phyloP scores from a whole-genome alignment of 1,284 basidiomycete species.

The Marasmius fiardii region DNA sequence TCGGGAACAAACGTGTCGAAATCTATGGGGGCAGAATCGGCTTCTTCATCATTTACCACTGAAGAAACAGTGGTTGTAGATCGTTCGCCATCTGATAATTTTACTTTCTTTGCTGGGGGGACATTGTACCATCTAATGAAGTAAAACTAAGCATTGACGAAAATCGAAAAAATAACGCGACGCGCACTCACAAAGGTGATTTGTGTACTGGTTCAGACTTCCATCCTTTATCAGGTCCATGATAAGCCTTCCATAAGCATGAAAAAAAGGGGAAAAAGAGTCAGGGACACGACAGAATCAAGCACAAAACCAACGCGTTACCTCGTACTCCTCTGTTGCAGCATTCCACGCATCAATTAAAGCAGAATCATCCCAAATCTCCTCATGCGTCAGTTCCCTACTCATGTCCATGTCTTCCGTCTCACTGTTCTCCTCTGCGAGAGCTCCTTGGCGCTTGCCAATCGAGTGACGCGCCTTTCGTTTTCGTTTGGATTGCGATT shows the following conservation, averaged over 20 bases:
- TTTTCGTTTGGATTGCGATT: conserved; percentile 46
- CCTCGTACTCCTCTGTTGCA: conserved; percentile 74
- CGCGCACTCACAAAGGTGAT: conserved; percentile 58
- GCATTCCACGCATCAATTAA: conserved; percentile 79
- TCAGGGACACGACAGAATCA: conserved; percentile 5
- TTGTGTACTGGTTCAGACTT: conserved; percentile 64
- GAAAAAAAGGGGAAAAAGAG: conserved; percentile 1
- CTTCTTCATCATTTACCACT: conserved; percentile 20
- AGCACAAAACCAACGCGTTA: conserved; percentile 23
- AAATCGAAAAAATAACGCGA: neutral
- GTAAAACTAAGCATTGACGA: conserved; percentile 6
- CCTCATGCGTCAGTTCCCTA: conserved; percentile 61
- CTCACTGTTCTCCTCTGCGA: conserved; percentile 28
- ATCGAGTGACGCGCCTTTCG: conserved; percentile 26
- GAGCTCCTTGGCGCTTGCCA: neutral
- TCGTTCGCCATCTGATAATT: conserved; percentile 12
- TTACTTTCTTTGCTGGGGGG: conserved; percentile 41
- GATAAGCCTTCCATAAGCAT: conserved; percentile 41
- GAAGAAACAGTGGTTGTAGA: conserved; percentile 4
- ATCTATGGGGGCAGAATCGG: conserved; percentile 59
- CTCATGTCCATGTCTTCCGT: conserved; percentile 42
- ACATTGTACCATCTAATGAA: conserved; percentile 69
- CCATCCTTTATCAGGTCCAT: conserved; percentile 69
- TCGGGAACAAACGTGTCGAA: conserved; percentile 67
- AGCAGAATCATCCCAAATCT: conserved; percentile 82